Percentiles rank a stretch among this genome's conserved stretches.
These are phyloP conservation scores for Trichoderma afroharzianum DNA, from an alignment of 2,329 filamentous ascomycete genomes.

Conservation along the genomic window DNA sequence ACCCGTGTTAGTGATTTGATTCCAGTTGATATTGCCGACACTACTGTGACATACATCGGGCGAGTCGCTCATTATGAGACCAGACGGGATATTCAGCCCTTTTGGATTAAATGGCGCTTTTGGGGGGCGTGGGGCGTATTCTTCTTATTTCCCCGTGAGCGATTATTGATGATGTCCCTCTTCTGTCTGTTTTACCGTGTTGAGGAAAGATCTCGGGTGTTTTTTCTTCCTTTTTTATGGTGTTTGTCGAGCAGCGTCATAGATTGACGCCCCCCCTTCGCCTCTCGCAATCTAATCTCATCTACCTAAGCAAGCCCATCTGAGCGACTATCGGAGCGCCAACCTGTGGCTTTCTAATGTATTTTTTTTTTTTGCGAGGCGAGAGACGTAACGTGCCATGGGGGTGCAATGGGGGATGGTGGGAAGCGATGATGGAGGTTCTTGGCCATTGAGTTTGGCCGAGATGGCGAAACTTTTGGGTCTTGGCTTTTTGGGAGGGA, in stretches of 20 bases:
- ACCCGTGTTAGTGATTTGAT: background rate
- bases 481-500: background rate
- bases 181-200: background rate
- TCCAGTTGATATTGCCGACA: background rate
- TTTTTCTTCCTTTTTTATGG: background rate
- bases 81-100: background rate
- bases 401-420: background rate
- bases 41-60: background rate
- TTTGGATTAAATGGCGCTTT: background rate
- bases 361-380: background rate
- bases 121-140: background rate
- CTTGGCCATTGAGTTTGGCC: background rate
- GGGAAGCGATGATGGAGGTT: background rate
- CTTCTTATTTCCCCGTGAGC: background rate
- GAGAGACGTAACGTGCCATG: constrained; percentile 3
- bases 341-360: background rate
- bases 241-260: background rate
- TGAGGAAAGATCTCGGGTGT: background rate
- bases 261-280: background rate
- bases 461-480: background rate
- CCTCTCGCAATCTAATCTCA: background rate
- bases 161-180: background rate
- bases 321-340: constrained; percentile 13
- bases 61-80: background rate
- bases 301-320: background rate